phyloP scores from a whole-genome alignment of 768 basidiomycete species.

The Mycena indigotica region DNA sequence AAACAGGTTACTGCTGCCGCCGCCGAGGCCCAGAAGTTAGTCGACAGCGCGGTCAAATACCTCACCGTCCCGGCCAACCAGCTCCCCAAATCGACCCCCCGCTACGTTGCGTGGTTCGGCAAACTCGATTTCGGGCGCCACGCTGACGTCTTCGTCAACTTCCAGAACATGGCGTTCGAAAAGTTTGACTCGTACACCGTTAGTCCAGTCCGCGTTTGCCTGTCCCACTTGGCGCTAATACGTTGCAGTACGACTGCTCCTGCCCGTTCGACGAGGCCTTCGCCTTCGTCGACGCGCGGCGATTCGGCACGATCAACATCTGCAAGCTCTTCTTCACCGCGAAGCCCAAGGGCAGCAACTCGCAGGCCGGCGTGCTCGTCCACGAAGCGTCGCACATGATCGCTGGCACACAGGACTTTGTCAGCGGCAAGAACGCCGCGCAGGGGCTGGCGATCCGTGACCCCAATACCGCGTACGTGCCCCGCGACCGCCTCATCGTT shows the following conservation, averaged over 20 bases:
- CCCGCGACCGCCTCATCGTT: no score
- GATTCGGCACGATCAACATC: constrained; percentile 46
- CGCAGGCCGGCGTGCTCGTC: constrained; percentile 42
- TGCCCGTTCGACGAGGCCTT: constrained; percentile 26
- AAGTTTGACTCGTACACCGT: constrained; percentile 33
- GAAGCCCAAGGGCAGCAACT: constrained; percentile 50
- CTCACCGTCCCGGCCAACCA: constrained; percentile 32
- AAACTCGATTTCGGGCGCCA: constrained; percentile 39
- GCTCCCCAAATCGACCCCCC: constrained; percentile 37
- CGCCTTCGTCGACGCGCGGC: constrained; percentile 44
- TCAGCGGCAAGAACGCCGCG: constrained; percentile 45
- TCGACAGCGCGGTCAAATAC: constrained; percentile 34
- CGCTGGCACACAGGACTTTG: constrained; percentile 47
- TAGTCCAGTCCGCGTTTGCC: no score
- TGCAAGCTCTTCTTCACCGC: constrained; percentile 54
- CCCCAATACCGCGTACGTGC: constrained; percentile 32
- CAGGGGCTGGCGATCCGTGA: constrained; percentile 44
- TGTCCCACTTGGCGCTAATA: no score
- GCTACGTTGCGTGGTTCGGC: constrained; percentile 53
- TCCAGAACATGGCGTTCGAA: constrained; percentile 34
- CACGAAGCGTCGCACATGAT: constrained; percentile 53
- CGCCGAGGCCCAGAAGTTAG: constrained; percentile 42
- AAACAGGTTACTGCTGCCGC: constrained; percentile 35
- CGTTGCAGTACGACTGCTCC: constrained; percentile 37
- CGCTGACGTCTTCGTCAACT: constrained; percentile 42